Evolutionary conservation across 208 protist species (phyloP), one percentile per base, ranked within the genome.

Genomic region (Trypanosoma congolense): DNA sequence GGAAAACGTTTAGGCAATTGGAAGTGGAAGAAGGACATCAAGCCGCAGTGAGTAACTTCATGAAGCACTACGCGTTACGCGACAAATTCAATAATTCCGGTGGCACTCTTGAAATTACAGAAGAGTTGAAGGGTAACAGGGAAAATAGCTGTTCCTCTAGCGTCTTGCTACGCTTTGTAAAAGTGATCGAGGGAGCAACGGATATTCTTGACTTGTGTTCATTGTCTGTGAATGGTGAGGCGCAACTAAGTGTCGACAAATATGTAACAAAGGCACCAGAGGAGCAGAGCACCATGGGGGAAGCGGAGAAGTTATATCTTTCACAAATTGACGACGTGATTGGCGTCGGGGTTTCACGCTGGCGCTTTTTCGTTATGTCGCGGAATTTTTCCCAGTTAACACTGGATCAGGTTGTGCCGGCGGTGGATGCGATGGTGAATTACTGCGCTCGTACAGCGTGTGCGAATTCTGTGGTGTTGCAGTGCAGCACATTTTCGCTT

Each of bases 1-100:
- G 90, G 54, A 83, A 83, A 65, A 92, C 87, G 57, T 95, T 89
- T 53, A 92, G 90, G 62, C 74, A 73, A 21, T 83, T 95, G 48
- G 58, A 83, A n/a, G 63, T 90, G 0, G 72, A 88, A 33, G 75
- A 76, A 44, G 68, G 53, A 10, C 14, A 47, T 29, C 68, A 73
- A 43, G 56, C 81, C 59, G 56, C 72, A 5, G 58, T 75, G 10
- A 92, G 83, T 60, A 84, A 80, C 62, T 95, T 95, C 56, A 67
- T 87, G 22, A 80, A 89, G 59, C 75, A 92, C 67, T 95, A 95
- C 65, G 80, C 75, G 36, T 63, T 95, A 22, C 71, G 82, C 28
- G 69, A 47, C n/a, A 5, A n/a, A 9, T 22, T n/a, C 6, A 19
- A n/a, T 25, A 8, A n/a, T 9, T n/a, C 21, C 10, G 21, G 10